A percentile compares a stretch with the other conserved stretches of the same genome.
phyloP scores from a whole-genome alignment of 2,329 filamentous ascomycete species.

The Davidsoniella neocaledoniae region DNA sequence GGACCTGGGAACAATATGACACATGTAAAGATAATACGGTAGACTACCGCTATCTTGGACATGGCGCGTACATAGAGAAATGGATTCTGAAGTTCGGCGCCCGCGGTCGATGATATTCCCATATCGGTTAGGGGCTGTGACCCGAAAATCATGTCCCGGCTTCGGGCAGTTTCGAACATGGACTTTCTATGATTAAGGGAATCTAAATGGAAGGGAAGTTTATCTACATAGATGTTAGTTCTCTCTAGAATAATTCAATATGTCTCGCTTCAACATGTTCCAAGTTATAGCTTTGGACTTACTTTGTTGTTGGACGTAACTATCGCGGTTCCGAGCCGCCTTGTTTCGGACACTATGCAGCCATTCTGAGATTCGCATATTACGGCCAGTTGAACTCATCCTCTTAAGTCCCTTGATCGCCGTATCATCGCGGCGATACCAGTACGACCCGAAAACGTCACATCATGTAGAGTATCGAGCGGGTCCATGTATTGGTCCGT shows the following conservation, averaged over 20 bases:
- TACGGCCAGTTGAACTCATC: not conserved
- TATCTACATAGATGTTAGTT: too few relatives aligned
- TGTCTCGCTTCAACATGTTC: too few relatives aligned
- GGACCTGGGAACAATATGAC: constrained; percentile 1
- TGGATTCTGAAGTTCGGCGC: constrained; percentile 2
- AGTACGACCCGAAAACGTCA: too few relatives aligned
- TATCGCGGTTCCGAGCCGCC: not conserved
- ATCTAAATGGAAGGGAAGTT: too few relatives aligned
- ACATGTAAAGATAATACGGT: not conserved
- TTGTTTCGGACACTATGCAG: constrained; percentile 1
- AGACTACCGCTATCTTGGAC: not conserved
- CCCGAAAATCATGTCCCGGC: constrained; percentile 6
- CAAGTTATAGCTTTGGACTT: not conserved
- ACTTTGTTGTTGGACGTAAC: not conserved
- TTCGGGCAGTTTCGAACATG: too few relatives aligned
- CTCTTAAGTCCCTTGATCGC: not conserved
- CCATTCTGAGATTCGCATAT: constrained; percentile 4
- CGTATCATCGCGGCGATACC: not conserved
- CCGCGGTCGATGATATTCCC: not conserved
- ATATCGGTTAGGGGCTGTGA: constrained; percentile 1
- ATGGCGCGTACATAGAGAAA: not conserved
- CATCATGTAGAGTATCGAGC: too few relatives aligned
- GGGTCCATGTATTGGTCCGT: too few relatives aligned
- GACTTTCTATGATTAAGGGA: too few relatives aligned
- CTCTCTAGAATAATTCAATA: too few relatives aligned